A percentile compares a stretch with the other conserved stretches of the same genome.
phyloP scores from a whole-genome alignment of 495 filamentous ascomycete genomes.

The Lepidopterella palustris region DNA sequence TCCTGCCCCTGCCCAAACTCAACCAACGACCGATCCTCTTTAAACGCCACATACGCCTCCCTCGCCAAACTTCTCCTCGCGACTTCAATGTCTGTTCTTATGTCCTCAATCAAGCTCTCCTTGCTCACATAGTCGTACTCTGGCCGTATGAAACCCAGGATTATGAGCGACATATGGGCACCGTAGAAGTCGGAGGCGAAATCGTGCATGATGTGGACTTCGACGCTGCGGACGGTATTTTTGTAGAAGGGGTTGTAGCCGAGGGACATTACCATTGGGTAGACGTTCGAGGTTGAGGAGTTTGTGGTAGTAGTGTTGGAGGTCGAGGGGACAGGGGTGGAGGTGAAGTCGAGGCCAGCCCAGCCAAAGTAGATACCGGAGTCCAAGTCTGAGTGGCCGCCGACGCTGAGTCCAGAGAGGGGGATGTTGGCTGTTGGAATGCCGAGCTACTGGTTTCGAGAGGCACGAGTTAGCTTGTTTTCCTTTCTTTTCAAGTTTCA shows the following conservation, averaged over 20 bases:
- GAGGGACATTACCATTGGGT: constrained; percentile 79
- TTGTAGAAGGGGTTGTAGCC: constrained; percentile 19
- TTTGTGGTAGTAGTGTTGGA: constrained; percentile 5
- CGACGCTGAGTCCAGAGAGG: constrained; percentile 57
- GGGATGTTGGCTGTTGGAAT: constrained; percentile 98
- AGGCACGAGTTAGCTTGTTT: constrained; percentile 6
- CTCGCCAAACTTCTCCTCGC: constrained; percentile 65
- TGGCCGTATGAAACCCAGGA: constrained; percentile 81
- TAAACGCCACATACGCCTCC: constrained; percentile 55
- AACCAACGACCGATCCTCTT: constrained; percentile 42
- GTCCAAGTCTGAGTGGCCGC: constrained; percentile 61
- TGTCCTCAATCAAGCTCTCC: constrained; percentile 82
- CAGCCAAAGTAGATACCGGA: constrained; percentile 92
- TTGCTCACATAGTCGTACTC: constrained; percentile 81
- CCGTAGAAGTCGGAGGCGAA: constrained; percentile 80
- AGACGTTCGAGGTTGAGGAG: constrained; percentile 41
- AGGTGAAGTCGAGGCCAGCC: constrained; percentile 50
- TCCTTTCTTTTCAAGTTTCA: background rate
- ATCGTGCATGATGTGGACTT: constrained; percentile 81
- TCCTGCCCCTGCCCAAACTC: constrained; percentile 25
- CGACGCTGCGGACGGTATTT: constrained; percentile 36
- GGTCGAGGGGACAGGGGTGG: constrained; percentile 5
- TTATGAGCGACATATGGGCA: constrained; percentile 63
- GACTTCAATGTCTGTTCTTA: constrained; percentile 80
- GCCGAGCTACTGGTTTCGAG: constrained; percentile 54